phyloP scores from a whole-genome alignment of 306 rosid genomes.

The Cicer chorassanicum region DNA sequence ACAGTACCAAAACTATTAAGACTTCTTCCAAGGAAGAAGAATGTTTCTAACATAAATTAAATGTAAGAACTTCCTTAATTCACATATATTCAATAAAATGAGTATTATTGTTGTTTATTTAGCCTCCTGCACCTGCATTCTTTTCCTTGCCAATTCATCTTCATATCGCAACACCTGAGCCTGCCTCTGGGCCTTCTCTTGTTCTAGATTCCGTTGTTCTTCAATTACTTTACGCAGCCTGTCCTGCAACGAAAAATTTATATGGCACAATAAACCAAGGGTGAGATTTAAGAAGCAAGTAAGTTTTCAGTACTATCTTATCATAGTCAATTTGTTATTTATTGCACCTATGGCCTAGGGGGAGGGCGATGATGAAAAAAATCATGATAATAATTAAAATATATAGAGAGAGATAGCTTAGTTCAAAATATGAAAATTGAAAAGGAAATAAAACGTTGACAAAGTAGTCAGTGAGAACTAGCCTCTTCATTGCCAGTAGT shows the following conservation, averaged over 20 bases:
- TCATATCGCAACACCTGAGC: conserved; percentile 83
- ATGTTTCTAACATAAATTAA: conserved; percentile 21
- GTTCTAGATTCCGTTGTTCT: conserved; percentile 80
- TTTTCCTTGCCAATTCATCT: conserved; percentile 88
- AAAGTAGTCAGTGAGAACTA: background rate
- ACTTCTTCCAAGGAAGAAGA: background rate
- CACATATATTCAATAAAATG: conserved; percentile 2
- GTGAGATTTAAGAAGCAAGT: conserved; percentile 3
- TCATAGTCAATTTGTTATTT: background rate
- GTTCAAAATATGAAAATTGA: background rate
- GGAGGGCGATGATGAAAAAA: background rate
- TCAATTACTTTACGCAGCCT: conserved; percentile 80
- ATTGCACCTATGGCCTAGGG: background rate
- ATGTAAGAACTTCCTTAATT: conserved; percentile 15
- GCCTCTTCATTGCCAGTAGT: background rate
- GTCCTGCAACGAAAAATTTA: conserved; percentile 59
- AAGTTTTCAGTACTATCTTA: conserved; percentile 8
- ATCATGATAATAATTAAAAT: too few species aligned
- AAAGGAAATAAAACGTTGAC: background rate
- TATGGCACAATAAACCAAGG: conserved; percentile 9
- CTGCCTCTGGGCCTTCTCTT: conserved; percentile 82
- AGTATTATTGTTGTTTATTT: conserved; percentile 25
- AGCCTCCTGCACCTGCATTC: conserved; percentile 74
- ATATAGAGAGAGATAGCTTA: background rate
- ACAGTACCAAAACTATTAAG: conserved; percentile 35